phyloP scores from a whole-genome alignment of 208 protist species.

The Giardia duodenalis region DNA sequence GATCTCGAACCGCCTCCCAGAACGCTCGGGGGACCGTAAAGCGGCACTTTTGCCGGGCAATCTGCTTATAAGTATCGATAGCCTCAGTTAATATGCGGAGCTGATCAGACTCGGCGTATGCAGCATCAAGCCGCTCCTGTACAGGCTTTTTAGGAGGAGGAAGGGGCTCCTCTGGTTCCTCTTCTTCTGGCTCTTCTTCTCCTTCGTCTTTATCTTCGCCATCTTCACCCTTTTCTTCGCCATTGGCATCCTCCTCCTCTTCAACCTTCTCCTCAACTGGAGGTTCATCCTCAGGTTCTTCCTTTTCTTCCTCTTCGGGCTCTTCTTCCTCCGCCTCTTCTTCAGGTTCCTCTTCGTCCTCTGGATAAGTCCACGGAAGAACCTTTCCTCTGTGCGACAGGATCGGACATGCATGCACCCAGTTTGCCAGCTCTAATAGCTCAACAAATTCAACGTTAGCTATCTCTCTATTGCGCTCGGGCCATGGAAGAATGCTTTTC shows the following conservation, averaged over 20 bases:
- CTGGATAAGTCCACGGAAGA: constrained; percentile 15
- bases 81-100: constrained; percentile 3
- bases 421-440: background rate
- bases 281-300: background rate
- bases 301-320: background rate
- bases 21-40: background rate
- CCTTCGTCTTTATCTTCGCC: background rate
- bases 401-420: constrained; percentile 18
- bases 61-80: background rate
- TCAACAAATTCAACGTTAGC: background rate
- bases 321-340: background rate
- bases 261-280: background rate
- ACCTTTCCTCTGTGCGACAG: constrained; percentile 12
- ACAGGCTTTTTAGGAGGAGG: constrained; percentile 5
- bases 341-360: background rate
- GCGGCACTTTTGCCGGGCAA: background rate
- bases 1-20: background rate
- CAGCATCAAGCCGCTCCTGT: background rate
- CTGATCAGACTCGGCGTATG: constrained; percentile 8
- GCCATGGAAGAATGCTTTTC: background rate
- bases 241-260: constrained; percentile 7
- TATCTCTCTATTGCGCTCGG: background rate
- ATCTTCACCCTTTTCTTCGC: background rate
- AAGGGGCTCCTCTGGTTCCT: background rate
- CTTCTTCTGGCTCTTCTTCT: constrained; percentile 17